phyloP scores from a whole-genome alignment of 371 early-diverging fungal species.

The Edhazardia aedis region DNA sequence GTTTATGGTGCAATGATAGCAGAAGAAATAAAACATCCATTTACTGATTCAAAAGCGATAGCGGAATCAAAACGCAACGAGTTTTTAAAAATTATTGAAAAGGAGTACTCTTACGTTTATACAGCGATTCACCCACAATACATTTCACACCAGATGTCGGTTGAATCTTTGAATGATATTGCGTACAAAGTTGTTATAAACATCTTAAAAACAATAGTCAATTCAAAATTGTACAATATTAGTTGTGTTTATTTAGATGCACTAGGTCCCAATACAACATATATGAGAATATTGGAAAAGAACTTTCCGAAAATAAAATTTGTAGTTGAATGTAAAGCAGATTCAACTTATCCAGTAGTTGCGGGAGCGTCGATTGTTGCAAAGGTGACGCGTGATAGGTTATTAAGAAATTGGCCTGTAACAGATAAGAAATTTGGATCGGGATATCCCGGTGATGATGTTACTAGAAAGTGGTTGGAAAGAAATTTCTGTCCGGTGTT shows the following conservation, averaged over 20 bases:
- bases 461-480: constrained; percentile 63
- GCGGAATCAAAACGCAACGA: constrained; percentile 12
- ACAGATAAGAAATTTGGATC: constrained; percentile 61
- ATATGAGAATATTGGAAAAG: background rate
- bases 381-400: constrained; percentile 72
- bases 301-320: constrained; percentile 47
- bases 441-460: constrained; percentile 85
- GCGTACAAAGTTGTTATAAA: constrained; percentile 16
- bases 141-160: constrained; percentile 35
- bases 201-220: constrained; percentile 13
- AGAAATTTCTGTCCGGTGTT: constrained; percentile 59
- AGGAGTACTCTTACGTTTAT: constrained; percentile 21
- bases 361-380: constrained; percentile 91
- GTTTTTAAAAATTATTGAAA: constrained; percentile 8
- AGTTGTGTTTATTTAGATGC: constrained; percentile 37
- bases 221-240: constrained; percentile 6
- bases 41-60: constrained; percentile 43
- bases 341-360: constrained; percentile 75
- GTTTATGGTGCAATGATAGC: constrained; percentile 36
- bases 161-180: constrained; percentile 37
- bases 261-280: constrained; percentile 16
- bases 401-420: constrained; percentile 42
- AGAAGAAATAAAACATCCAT: background rate
- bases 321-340: constrained; percentile 77
- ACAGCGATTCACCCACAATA: constrained; percentile 23